A percentile compares a stretch with the other conserved stretches of the same genome.
Evolutionary conservation across 148 eudicot species (phyloP).

Genomic region (Talinum fruticosum): DNA sequence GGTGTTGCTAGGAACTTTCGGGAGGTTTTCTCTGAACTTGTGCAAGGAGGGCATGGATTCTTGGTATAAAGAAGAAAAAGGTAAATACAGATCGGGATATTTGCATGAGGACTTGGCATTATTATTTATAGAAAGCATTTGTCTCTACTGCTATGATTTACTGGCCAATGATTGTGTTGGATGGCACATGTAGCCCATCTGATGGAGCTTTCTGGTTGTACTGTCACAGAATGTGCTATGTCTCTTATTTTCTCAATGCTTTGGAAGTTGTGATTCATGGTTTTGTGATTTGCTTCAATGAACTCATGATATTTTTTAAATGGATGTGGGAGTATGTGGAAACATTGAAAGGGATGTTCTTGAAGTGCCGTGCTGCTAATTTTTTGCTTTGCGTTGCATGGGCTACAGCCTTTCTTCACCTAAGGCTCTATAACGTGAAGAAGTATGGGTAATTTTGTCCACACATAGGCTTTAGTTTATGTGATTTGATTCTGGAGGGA

Average conservation of each 20-base stretch:
- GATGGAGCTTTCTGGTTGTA: constrained; percentile 13
- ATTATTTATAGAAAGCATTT: background rate
- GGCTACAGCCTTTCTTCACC: background rate
- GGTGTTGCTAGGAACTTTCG: constrained; percentile 98
- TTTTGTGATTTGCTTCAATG: background rate
- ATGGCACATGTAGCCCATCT: background rate
- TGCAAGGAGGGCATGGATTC: constrained; percentile 95
- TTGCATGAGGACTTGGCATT: background rate
- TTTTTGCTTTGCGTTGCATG: background rate
- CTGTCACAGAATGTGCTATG: background rate
- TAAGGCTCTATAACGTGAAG: background rate
- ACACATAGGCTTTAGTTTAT: background rate
- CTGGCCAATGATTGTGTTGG: background rate
- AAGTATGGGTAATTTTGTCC: background rate
- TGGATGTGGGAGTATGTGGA: background rate
- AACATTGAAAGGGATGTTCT: background rate
- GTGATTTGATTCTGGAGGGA: background rate
- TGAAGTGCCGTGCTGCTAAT: background rate
- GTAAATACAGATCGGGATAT: constrained; percentile 33
- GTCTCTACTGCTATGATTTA: constrained; percentile 1
- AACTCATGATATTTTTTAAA: background rate
- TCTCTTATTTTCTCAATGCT: background rate
- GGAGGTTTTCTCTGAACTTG: constrained; percentile 95
- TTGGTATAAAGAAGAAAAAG: constrained; percentile 99
- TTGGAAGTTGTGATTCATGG: background rate